Base-by-base conservation (phyloP, 2,329 filamentous ascomycete genomes). In the Tothia fuscella region DNA sequence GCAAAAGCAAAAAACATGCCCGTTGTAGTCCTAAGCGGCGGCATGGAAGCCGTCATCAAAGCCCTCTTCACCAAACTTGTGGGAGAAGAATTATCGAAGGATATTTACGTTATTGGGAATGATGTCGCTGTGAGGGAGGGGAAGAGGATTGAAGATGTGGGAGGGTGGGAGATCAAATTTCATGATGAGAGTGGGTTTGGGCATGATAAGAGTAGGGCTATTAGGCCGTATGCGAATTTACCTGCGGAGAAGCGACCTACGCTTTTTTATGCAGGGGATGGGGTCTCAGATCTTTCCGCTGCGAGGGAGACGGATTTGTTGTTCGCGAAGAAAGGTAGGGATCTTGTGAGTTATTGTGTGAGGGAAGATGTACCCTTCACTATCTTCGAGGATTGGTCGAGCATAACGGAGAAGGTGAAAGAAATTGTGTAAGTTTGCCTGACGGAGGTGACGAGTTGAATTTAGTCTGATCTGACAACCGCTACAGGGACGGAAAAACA, bases 151-250 rank as follows among this genome's bases (percentile, higher is more conserved):
- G 80, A 91, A 51, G 76, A 86, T 38, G 76, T 82, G 56, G 76
- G 76, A 14, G 89, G 87, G 22, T 98, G 91, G 91, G 69, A 80
- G 55, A 89, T 98, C 52, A 69, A 76, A 45, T 98, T 80, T 64
- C 87, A 86, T 55, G 88, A 98, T 58, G 85, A 89, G 47, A 84
- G 82, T 56, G 72, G 79, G 45, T 93, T 93, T 54, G 91, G 91
- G n/a, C 91, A 98, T 58, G 89, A 98, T 71, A 98, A 98, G 74
- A 88, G 81, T 20, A 69, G 89, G 41, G 85, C 91, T 58, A 86
- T 98, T 54, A 78, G 84, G 49, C 86, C 86, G 39, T 96, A 96
- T 63, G 80, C 81, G 2, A 70, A 76, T 20, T 69, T 93, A 32
- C 78, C 84, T 0, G 68, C 68, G 12, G 60, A 68, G 24, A 63